Evolutionary conservation across 345 rosid genomes (phyloP), one percentile per base, ranked within the genome.

Genomic region (Turnera subulata): DNA sequence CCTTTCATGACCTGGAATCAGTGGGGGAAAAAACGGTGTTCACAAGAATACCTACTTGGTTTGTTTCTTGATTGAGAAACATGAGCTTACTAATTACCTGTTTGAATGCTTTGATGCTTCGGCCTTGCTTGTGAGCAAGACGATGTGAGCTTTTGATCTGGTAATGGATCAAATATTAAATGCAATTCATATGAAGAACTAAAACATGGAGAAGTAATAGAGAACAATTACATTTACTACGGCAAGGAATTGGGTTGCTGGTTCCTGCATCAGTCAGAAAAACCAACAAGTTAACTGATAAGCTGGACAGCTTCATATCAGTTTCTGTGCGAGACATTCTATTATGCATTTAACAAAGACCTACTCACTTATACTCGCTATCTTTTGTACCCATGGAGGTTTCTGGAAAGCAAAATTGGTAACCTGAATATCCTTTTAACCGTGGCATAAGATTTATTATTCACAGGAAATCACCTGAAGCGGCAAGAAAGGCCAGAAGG

Each of bases 401-500:
- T n/a, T n/a, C n/a, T n/a, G n/a, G n/a, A n/a, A n/a, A n/a, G 40
- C 2, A 9, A 17, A 17, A 48, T 18, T 43, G n/a, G 35, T 39
- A n/a, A 16, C 45, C 16, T 14, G 17, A 53, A 51, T 32, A 10
- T 40, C 45, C 2, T 10, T 2, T 40, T 10, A 40, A 40, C 15
- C 45, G 11, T 10, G 45, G 6, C 15, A 40, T 40, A 2, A 12
- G 45, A 12, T 22, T n/a, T 19, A 38, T 35, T 35, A 53, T 19
- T 6, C 10, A 25, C 52, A 49, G 50, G 59, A 46, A 49, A 80
- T 65, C 35, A 77, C 91, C 71, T 53, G 97, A 69, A 63, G 96
- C 93, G 19, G 93, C 61, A 42, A 82, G 17, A 46, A 92, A 92
- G 40, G 91, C 82, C 38, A 86, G 95, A 71, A 86, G 82, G 69